These are phyloP conservation scores for Paraglomus occultum DNA, from an alignment of 192 early-diverging fungal species.

Conservation along the genomic window DNA sequence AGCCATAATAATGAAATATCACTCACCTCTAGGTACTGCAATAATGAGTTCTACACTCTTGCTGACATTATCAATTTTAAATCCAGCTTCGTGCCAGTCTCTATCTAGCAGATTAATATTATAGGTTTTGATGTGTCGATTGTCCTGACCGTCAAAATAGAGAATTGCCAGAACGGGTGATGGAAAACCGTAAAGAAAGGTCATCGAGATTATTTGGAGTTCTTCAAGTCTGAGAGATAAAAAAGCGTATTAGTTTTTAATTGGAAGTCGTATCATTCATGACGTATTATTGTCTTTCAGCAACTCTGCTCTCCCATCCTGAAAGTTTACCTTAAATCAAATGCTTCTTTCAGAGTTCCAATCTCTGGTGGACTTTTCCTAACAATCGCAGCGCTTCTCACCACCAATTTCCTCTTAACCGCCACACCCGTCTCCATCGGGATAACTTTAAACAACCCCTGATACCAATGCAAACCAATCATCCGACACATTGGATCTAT, in stretches of 20 bases:
- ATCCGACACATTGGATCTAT: constrained; percentile 57
- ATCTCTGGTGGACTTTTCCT: constrained; percentile 8
- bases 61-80: constrained; percentile 44
- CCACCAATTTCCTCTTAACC: neutral
- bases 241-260: neutral
- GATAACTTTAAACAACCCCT: constrained; percentile 67
- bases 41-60: constrained; percentile 49
- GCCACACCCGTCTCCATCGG: constrained; percentile 41
- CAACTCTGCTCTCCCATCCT: too few relatives aligned
- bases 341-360: constrained; percentile 11
- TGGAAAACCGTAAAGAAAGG: constrained; percentile 38
- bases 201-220: constrained; percentile 51
- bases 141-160: constrained; percentile 53
- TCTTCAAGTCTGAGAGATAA: constrained; percentile 47
- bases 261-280: neutral
- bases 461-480: constrained; percentile 62
- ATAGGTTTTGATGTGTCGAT: constrained; percentile 57
- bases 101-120: constrained; percentile 48
- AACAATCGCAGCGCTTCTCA: neutral
- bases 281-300: neutral
- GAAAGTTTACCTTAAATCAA: constrained; percentile 18
- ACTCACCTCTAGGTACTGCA: constrained; percentile 50
- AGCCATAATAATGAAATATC: too few relatives aligned
- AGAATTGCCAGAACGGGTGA: constrained; percentile 54
- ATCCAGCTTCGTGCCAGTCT: constrained; percentile 39